Evolutionary conservation across 1,284 basidiomycete species (phyloP).

Genomic region (Ganoderma resinaceum): DNA sequence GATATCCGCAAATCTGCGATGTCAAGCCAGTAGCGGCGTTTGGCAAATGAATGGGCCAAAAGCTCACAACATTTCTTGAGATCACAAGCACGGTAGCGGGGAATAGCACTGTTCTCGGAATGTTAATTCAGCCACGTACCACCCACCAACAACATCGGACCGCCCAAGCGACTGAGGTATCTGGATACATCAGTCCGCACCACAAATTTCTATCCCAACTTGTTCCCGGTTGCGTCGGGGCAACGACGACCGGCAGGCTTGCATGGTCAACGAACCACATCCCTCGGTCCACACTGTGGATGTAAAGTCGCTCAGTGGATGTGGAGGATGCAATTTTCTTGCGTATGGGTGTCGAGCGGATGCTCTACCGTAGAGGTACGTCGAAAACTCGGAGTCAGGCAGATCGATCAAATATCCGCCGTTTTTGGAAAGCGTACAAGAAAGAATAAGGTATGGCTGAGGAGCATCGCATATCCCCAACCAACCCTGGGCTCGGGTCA

Average conservation of each 20-base stretch:
- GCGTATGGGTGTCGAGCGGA: neutral
- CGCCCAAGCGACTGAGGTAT: constrained; percentile 4
- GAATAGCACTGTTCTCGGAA: neutral
- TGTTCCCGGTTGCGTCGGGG: neutral
- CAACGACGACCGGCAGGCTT: neutral
- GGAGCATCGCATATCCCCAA: constrained; percentile 2
- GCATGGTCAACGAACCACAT: constrained; percentile 1
- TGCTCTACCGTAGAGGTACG: neutral
- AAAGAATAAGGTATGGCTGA: constrained; percentile 5
- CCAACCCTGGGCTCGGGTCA: neutral
- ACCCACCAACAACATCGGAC: constrained; percentile 1
- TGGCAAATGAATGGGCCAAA: constrained; percentile 4
- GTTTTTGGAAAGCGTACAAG: constrained; percentile 10
- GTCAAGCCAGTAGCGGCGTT: constrained; percentile 4
- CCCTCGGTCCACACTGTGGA: neutral
- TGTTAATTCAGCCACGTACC: neutral
- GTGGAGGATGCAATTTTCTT: neutral
- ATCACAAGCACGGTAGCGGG: neutral
- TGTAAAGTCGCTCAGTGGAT: neutral
- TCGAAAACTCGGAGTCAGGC: neutral
- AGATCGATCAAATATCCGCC: constrained; percentile 9
- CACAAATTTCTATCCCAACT: neutral
- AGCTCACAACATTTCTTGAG: neutral
- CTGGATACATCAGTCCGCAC: constrained; percentile 11
- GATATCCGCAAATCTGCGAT: neutral